Evolutionary conservation across 352 stramenopile genomes (phyloP).

Genomic region (Globisporangium abappressorium): DNA sequence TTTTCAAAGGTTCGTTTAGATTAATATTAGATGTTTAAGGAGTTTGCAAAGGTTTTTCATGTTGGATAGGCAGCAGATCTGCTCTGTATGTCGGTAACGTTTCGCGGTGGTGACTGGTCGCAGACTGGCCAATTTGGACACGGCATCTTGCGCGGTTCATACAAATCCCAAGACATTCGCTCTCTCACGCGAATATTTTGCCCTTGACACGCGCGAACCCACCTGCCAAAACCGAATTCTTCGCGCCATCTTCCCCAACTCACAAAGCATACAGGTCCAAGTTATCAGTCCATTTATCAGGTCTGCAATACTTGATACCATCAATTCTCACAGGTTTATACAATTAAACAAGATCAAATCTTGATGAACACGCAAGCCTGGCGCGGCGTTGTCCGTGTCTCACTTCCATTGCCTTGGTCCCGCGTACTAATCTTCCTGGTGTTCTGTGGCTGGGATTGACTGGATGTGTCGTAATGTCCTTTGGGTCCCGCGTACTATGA

Average conservation of each 20-base stretch:
- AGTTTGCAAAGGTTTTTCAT: background rate
- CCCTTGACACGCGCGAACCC: constrained; percentile 3
- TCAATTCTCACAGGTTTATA: background rate
- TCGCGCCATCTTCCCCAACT: background rate
- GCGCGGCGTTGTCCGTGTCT: constrained; percentile 7
- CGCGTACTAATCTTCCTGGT: constrained; percentile 26
- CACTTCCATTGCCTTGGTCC: constrained; percentile 11
- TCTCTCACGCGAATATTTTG: background rate
- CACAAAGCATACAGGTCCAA: background rate
- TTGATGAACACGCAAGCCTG: constrained; percentile 12
- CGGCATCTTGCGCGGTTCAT: background rate
- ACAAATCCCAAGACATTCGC: background rate
- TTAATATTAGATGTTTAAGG: background rate
- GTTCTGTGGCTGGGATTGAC: constrained; percentile 18
- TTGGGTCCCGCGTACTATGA: constrained; percentile 25
- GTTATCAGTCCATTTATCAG: too few species aligned
- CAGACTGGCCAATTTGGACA: constrained; percentile 1
- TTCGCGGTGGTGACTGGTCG: background rate
- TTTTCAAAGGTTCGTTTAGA: background rate
- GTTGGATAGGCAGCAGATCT: background rate
- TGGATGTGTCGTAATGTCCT: background rate
- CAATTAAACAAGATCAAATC: constrained; percentile 6
- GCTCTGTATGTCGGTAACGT: background rate
- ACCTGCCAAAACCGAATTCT: constrained; percentile 3
- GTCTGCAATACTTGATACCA: background rate